phyloP scores from a whole-genome alignment of 441 rosid genomes.

The Hypseocharis bilobata region DNA sequence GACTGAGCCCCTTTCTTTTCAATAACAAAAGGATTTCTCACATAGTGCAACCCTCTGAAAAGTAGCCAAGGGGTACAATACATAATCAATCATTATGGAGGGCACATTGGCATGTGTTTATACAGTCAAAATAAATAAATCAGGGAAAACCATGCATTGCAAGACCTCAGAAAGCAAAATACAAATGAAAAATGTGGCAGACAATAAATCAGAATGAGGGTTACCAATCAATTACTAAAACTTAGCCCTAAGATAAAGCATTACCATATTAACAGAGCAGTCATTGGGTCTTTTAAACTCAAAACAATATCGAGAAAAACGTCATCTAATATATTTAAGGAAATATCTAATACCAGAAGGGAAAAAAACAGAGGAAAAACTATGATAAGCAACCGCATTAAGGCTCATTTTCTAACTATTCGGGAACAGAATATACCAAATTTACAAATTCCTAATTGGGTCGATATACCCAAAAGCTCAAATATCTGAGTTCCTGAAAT shows the following conservation, averaged over 20 bases:
- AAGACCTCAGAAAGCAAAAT: neutral
- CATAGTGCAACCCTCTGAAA: conserved; percentile 1
- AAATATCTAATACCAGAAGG: no score
- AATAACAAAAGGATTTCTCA: conserved; percentile 1
- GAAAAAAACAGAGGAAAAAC: no score
- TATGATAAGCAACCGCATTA: no score
- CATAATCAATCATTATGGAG: neutral
- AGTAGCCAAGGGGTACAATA: neutral
- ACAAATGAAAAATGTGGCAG: neutral
- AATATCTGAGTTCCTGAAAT: neutral
- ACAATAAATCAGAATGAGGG: neutral
- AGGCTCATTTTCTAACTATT: neutral
- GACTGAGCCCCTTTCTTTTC: conserved; percentile 11
- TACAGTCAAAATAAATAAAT: neutral
- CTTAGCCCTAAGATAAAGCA: neutral
- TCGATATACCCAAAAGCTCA: neutral
- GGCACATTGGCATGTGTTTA: neutral
- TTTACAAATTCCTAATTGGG: neutral
- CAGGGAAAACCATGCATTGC: no score
- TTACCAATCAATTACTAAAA: neutral
- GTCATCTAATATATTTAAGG: neutral
- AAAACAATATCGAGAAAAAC: neutral
- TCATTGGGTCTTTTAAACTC: neutral
- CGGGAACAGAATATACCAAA: neutral
- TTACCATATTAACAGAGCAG: neutral